A percentile compares a stretch with the other conserved stretches of the same genome.
Evolutionary conservation across 129 eudicot species (phyloP).

Genomic region (Chrysanthemum seticuspe): DNA sequence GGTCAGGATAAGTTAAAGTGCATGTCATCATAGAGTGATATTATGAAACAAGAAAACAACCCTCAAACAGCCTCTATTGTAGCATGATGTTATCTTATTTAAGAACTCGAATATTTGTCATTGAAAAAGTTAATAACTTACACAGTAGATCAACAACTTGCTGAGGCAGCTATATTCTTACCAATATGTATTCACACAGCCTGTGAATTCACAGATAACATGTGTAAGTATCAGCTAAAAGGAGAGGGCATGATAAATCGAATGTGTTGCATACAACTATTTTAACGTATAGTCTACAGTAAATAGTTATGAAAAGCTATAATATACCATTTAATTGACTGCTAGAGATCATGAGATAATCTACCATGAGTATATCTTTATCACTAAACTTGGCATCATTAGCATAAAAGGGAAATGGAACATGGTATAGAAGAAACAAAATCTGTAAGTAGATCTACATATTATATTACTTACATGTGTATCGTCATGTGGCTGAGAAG

Average conservation of each 20-base stretch:
- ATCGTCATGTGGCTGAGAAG: slow-evolving; percentile 28
- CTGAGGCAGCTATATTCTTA: too few species aligned
- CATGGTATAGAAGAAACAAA: background rate
- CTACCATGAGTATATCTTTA: background rate
- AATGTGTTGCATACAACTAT: background rate
- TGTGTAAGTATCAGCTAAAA: background rate
- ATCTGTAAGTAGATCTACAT: background rate
- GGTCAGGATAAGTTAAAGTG: too few species aligned
- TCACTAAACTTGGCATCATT: background rate
- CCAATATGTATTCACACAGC: background rate
- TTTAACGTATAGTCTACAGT: background rate
- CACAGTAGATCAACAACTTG: too few species aligned
- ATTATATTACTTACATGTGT: slow-evolving; percentile 3
- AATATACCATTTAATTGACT: background rate
- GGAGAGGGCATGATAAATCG: too few species aligned
- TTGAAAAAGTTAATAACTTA: too few species aligned
- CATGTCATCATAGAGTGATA: too few species aligned
- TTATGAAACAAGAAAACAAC: too few species aligned
- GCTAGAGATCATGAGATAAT: background rate
- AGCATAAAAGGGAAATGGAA: background rate
- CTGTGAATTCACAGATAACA: background rate
- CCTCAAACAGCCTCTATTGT: too few species aligned
- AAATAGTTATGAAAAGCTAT: background rate
- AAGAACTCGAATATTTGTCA: too few species aligned
- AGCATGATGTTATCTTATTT: too few species aligned